Evolutionary conservation across 177 flowering plant genomes (phyloP).

Genomic region (Vitis hybrid): DNA sequence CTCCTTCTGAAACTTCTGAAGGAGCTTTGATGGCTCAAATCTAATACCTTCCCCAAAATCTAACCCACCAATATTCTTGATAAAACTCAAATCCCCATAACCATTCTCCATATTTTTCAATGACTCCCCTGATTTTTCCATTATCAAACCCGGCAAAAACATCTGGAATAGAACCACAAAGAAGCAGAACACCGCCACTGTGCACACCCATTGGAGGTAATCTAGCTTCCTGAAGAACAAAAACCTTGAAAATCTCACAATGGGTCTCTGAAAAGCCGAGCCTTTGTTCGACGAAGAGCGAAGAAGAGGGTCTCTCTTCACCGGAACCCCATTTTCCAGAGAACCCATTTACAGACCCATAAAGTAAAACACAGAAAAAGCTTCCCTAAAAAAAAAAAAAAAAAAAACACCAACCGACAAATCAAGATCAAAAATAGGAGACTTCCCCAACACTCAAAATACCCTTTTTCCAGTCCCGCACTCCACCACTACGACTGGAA

Average conservation of each 20-base stretch:
- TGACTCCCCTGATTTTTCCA: slow-evolving; percentile 42
- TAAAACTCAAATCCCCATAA: slow-evolving; percentile 32
- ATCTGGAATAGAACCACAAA: slow-evolving; percentile 65
- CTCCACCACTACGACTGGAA: too few species aligned
- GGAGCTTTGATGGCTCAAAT: slow-evolving; percentile 55
- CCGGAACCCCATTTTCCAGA: slow-evolving; percentile 52
- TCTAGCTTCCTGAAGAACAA: slow-evolving; percentile 67
- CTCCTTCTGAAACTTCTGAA: slow-evolving; percentile 58
- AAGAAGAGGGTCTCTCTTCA: slow-evolving; percentile 53
- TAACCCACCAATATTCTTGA: slow-evolving; percentile 52
- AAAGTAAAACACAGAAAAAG: not conserved
- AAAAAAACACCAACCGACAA: not conserved
- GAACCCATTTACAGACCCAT: slow-evolving; percentile 68
- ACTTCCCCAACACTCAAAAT: too few species aligned
- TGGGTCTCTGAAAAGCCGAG: slow-evolving; percentile 48
- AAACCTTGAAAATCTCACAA: slow-evolving; percentile 77
- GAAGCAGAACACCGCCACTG: slow-evolving; percentile 62
- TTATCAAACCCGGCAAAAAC: slow-evolving; percentile 66
- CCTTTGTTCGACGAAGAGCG: slow-evolving; percentile 42
- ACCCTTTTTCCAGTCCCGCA: too few species aligned
- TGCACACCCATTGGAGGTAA: slow-evolving; percentile 80
- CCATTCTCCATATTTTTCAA: slow-evolving; percentile 8
- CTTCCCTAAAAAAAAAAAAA: not conserved
- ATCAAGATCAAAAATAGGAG: too few species aligned
- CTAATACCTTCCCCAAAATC: slow-evolving; percentile 63